These are phyloP conservation scores for Calonectria fujianensis DNA, from an alignment of 2,329 filamentous ascomycete genomes.

Conservation along the genomic window DNA sequence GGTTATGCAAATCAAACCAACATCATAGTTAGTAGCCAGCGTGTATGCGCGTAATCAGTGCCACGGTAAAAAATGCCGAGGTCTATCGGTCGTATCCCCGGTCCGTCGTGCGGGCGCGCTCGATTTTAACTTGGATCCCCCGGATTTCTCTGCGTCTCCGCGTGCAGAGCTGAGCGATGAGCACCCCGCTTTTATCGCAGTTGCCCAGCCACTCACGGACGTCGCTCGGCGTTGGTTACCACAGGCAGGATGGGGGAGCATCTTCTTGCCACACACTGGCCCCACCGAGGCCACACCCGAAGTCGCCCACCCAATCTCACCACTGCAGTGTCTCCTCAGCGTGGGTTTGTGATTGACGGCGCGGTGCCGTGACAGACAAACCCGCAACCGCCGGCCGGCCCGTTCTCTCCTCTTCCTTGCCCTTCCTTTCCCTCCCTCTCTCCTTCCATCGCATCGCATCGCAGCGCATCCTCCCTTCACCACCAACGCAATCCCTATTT, in stretches of 20 bases:
- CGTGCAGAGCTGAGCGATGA: conserved; percentile 24
- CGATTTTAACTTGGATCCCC: conserved; percentile 45
- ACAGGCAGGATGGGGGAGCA: conserved; percentile 6
- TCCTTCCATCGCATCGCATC: background rate
- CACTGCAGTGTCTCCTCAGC: background rate
- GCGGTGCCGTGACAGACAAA: conserved; percentile 11
- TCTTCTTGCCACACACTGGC: conserved; percentile 18
- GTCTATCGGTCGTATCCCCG: conserved; percentile 48
- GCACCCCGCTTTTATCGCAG: conserved; percentile 30
- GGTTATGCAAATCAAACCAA: background rate
- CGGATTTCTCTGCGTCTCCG: conserved; percentile 54
- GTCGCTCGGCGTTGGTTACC: conserved; percentile 1
- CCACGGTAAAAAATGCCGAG: conserved; percentile 49
- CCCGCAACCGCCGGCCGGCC: conserved; percentile 16
- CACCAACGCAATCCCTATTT: background rate
- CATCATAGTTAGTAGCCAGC: background rate
- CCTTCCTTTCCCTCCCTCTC: conserved; percentile 12
- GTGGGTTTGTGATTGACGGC: conserved; percentile 6
- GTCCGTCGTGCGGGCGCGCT: conserved; percentile 30
- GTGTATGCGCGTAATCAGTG: conserved; percentile 3
- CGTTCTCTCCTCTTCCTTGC: conserved; percentile 22
- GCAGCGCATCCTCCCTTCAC: background rate
- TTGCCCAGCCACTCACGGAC: conserved; percentile 4
- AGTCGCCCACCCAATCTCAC: conserved; percentile 32
- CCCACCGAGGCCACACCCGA: conserved; percentile 24